phyloP scores from a whole-genome alignment of 768 basidiomycete genomes.

The Lyophyllum semitale region DNA sequence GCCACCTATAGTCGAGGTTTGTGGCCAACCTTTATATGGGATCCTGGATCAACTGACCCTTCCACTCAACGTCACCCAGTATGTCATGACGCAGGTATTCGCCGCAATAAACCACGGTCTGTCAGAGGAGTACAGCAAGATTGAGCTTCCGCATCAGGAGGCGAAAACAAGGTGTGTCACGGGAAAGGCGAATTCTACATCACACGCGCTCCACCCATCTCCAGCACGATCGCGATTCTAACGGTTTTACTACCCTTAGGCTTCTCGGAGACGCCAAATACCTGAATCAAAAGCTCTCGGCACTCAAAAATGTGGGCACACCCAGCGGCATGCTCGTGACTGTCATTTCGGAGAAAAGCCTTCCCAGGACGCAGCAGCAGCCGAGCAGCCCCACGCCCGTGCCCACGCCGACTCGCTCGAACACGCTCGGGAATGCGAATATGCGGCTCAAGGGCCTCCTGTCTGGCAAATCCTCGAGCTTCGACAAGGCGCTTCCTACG shows the following conservation, averaged over 20 bases:
- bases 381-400: constrained; percentile 23
- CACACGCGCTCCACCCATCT: neutral
- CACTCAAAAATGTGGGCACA: constrained; percentile 70
- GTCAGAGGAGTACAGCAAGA: constrained; percentile 80
- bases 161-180: constrained; percentile 79
- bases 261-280: constrained; percentile 79
- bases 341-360: constrained; percentile 79
- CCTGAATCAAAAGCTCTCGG: constrained; percentile 74
- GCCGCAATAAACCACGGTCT: constrained; percentile 90
- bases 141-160: constrained; percentile 80
- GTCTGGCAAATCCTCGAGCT: constrained; percentile 35
- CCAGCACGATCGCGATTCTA: neutral
- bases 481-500: constrained; percentile 38
- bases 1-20: constrained; percentile 78
- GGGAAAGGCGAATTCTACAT: constrained; percentile 4
- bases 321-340: constrained; percentile 83
- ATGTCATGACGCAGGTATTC: constrained; percentile 94
- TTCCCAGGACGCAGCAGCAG: constrained; percentile 36
- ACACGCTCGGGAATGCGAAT: constrained; percentile 38
- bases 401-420: constrained; percentile 36
- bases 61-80: constrained; percentile 41
- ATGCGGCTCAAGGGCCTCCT: constrained; percentile 48
- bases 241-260: constrained; percentile 37
- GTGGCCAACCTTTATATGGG: constrained; percentile 23
- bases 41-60: constrained; percentile 12